These are phyloP conservation scores for Sergeia podlipaevii DNA, from an alignment of 208 protist genomes.

Conservation along the genomic window DNA sequence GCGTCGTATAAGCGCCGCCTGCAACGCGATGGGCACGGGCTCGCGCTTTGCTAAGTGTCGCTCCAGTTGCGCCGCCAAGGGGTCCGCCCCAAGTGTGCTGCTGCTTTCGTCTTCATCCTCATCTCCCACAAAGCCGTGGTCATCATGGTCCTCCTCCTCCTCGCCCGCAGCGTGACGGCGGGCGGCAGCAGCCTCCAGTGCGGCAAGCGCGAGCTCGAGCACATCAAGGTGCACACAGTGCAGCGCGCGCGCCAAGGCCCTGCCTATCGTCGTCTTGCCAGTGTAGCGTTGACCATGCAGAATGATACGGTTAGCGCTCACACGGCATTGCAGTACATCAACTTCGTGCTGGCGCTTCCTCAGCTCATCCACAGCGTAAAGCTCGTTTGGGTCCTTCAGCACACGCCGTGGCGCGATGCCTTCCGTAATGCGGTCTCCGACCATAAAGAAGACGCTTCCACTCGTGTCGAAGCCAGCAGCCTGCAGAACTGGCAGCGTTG, in stretches of 20 bases:
- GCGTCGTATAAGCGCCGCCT: constrained; percentile 42
- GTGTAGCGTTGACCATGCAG: constrained; percentile 38
- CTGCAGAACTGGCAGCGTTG: constrained; percentile 16
- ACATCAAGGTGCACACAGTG: constrained; percentile 65
- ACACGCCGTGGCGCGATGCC: constrained; percentile 17
- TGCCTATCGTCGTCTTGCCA: constrained; percentile 53
- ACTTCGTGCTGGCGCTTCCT: constrained; percentile 32
- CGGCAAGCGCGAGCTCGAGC: constrained; percentile 40
- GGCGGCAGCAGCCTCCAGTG: neutral
- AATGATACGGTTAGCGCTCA: constrained; percentile 57
- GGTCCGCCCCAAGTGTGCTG: too few relatives aligned
- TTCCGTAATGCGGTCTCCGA: constrained; percentile 12
- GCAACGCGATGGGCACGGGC: constrained; percentile 41
- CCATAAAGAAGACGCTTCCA: constrained; percentile 29
- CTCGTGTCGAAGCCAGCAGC: neutral
- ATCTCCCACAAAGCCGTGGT: neutral
- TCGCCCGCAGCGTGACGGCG: neutral
- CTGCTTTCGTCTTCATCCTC: too few relatives aligned
- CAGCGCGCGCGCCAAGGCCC: constrained; percentile 45
- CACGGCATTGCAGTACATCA: constrained; percentile 23
- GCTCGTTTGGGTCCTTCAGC: constrained; percentile 41
- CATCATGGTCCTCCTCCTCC: constrained; percentile 1
- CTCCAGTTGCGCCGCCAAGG: constrained; percentile 30
- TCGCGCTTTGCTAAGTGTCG: constrained; percentile 19
- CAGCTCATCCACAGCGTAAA: constrained; percentile 68